A percentile compares a stretch with the other conserved stretches of the same genome.
phyloP scores from a whole-genome alignment of 2,329 filamentous ascomycete species.

The Esteya vermicola region DNA sequence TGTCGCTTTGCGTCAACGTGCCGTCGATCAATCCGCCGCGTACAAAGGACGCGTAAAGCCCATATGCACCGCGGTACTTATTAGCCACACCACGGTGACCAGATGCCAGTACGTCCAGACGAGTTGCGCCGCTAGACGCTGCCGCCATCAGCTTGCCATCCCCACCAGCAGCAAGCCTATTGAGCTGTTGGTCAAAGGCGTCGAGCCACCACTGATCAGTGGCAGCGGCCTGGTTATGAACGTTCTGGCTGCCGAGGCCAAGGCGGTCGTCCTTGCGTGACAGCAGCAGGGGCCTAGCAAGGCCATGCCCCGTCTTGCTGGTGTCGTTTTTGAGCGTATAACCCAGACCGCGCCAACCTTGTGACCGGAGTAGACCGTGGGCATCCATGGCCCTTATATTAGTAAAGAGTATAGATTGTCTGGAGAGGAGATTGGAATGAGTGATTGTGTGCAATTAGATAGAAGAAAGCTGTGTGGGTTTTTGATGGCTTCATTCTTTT shows the following conservation, averaged over 20 bases:
- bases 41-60: conserved; percentile 74
- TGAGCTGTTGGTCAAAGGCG: conserved; percentile 81
- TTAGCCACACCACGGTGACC: conserved; percentile 26
- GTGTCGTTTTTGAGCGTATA: conserved; percentile 64
- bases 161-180: conserved; percentile 52
- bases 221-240: conserved; percentile 43
- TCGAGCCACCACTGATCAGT: conserved; percentile 94
- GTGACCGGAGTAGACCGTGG: conserved; percentile 63
- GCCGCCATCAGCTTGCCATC: conserved; percentile 43
- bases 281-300: conserved; percentile 71
- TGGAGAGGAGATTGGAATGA: too few relatives aligned
- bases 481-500: too few relatives aligned
- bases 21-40: conserved; percentile 64
- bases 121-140: conserved; percentile 28
- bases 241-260: conserved; percentile 65
- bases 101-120: conserved; percentile 34
- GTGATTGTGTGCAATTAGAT: too few relatives aligned
- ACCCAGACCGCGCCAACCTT: conserved; percentile 83
- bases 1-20: too few relatives aligned
- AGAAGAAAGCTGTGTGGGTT: too few relatives aligned
- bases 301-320: too few relatives aligned
- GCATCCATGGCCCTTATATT: conserved; percentile 54
- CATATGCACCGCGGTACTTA: conserved; percentile 46
- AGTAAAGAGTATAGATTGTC: background rate
- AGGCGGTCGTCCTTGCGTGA: conserved; percentile 68